phyloP scores from a whole-genome alignment of 2,329 filamentous ascomycete species.

The Scleromitrula shiraiana region DNA sequence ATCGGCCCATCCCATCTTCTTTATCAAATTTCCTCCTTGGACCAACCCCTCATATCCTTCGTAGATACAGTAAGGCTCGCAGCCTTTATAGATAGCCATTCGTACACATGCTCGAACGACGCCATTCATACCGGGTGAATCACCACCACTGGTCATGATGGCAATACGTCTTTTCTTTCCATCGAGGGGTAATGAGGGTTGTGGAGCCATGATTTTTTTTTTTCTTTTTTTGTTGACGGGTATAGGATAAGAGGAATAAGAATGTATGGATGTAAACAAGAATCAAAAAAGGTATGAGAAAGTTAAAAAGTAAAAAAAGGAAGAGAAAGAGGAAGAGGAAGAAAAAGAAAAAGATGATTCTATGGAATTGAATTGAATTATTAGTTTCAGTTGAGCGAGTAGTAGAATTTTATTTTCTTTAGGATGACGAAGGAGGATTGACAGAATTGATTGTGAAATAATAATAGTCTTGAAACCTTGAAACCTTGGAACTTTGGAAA shows the following conservation, averaged over 20 bases:
- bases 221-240: conserved; percentile 4
- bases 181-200: conserved; percentile 21
- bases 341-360: neutral
- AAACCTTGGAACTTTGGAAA: too few species aligned
- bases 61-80: conserved; percentile 73
- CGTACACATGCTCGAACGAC: conserved; percentile 72
- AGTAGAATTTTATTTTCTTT: conserved; percentile 12
- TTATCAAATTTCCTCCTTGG: conserved; percentile 79
- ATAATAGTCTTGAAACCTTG: too few species aligned
- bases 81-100: conserved; percentile 78
- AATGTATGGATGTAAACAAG: neutral
- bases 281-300: neutral
- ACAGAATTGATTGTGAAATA: too few species aligned
- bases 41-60: conserved; percentile 97
- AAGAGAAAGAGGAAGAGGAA: too few species aligned
- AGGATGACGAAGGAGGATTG: neutral
- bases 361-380: too few species aligned
- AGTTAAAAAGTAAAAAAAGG: neutral
- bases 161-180: conserved; percentile 42
- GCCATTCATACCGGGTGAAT: conserved; percentile 69
- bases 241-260: conserved; percentile 1
- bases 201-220: conserved; percentile 18
- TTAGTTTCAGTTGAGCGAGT: neutral
- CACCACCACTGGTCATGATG: conserved; percentile 67
- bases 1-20: conserved; percentile 82